These are phyloP conservation scores for Eimeria praecox DNA, from an alignment of 169 alveolate species.

Conservation along the genomic window DNA sequence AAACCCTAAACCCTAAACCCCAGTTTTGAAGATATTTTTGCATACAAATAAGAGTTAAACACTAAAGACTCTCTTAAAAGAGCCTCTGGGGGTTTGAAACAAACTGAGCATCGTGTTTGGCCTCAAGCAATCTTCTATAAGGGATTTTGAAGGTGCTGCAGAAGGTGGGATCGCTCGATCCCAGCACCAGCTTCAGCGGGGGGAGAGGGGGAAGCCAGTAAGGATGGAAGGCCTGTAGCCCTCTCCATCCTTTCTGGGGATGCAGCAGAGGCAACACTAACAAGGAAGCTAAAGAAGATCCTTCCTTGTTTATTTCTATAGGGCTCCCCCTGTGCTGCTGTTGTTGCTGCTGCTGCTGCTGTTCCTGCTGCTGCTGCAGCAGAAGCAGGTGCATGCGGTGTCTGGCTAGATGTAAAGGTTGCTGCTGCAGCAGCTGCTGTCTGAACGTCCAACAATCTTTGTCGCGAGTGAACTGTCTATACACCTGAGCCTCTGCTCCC, in stretches of 20 bases:
- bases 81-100: conserved; percentile 72
- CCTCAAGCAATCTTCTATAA: conserved; percentile 31
- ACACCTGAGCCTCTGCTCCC: not conserved
- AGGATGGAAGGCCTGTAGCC: conserved; percentile 71
- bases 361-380: conserved; percentile 46
- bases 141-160: conserved; percentile 22
- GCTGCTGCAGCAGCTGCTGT: conserved; percentile 70
- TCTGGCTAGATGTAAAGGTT: conserved; percentile 1
- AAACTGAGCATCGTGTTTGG: conserved; percentile 32
- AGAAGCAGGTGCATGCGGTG: conserved; percentile 25
- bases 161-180: conserved; percentile 50
- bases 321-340: not conserved
- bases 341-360: conserved; percentile 47
- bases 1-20: conserved; percentile 6
- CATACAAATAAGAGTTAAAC: not conserved
- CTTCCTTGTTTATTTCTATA: not conserved
- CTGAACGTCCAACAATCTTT: conserved; percentile 4
- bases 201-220: conserved; percentile 64
- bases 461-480: not conserved
- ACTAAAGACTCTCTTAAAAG: no score
- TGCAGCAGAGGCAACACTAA: conserved; percentile 55
- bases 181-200: conserved; percentile 57
- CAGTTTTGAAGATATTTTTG: not conserved
- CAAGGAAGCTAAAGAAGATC: not conserved
- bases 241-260: conserved; percentile 70